Evolutionary conservation across 2,329 filamentous ascomycete species (phyloP), one percentile per base, ranked within the genome.

Genomic region (Beauveria rudraprayagi): DNA sequence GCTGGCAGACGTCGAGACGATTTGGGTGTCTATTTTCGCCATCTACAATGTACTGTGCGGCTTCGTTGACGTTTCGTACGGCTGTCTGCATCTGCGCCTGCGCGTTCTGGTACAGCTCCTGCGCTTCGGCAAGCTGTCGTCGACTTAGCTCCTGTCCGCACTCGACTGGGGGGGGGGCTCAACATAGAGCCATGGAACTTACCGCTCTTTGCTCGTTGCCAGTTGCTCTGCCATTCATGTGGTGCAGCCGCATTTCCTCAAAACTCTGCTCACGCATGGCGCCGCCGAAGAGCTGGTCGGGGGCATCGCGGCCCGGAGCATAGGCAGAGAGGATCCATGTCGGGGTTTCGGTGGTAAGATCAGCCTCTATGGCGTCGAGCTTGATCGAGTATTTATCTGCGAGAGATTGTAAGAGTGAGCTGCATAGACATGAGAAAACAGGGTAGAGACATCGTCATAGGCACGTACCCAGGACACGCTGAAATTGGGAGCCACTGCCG

Each of bases 251-350:
- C 71, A 96, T 83, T 74, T 97, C 93, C 72, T 97, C 93, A 46
- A 89, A 88, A 69, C 91, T 96, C 72, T 92, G 88, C 72, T 97
- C 93, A 19, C 92, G 83, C 6, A 84, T 80, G 50, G 80, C 81
- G 1, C 91, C 92, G 57, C 91, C 91, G 68, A 96, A 92, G 1
- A 97, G 80, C 73, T 96, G 91, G 19, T 85, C 84, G 0, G 92
- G 92, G 1, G 89, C 85, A 67, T 92, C 84, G 67, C 79, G 82
- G 4, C 88, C 89, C 0, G 92, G 92, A 0, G 87, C 90, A 72
- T 96, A 97, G 24, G 88, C 83, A 1, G 92, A 96, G 26, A 97
- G 81, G 5, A 94, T 87, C 89, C 92, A 97, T 78, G 84, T 76
- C 19, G 93, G 93, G 9, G 83, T 81, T 63, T 94, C 90, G 24